These are phyloP conservation scores for Aspergillus piperis DNA, from an alignment of 2,329 filamentous ascomycete species.

Conservation along the genomic window DNA sequence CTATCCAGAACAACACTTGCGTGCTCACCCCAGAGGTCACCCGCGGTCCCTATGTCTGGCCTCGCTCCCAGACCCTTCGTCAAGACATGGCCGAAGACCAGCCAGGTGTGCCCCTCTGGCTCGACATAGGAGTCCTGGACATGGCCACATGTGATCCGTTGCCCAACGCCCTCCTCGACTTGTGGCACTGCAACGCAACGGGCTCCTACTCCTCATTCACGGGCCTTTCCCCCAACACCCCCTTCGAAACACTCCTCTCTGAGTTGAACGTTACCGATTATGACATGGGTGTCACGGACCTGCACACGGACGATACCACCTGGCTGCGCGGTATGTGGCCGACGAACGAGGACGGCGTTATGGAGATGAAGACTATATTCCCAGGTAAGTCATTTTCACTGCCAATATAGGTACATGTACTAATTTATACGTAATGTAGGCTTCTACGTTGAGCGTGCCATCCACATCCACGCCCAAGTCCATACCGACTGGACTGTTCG, in stretches of 20 bases:
- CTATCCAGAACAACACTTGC: slow-evolving; percentile 31
- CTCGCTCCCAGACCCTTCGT: slow-evolving; percentile 40
- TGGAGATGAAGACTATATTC: slow-evolving; percentile 48
- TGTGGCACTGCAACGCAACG: slow-evolving; percentile 50
- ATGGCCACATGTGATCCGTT: slow-evolving; percentile 45
- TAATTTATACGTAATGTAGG: slow-evolving; percentile 22
- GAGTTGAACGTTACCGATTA: slow-evolving; percentile 33
- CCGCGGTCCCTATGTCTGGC: slow-evolving; percentile 41
- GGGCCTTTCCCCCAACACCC: slow-evolving; percentile 31
- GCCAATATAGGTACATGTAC: background rate
- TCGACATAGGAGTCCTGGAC: slow-evolving; percentile 48
- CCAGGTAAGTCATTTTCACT: slow-evolving; percentile 28
- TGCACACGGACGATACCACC: slow-evolving; percentile 35
- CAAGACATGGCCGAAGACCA: slow-evolving; percentile 41
- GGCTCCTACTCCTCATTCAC: slow-evolving; percentile 40
- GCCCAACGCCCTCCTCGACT: slow-evolving; percentile 39
- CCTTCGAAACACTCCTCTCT: slow-evolving; percentile 30
- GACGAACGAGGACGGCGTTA: slow-evolving; percentile 48
- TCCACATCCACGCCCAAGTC: slow-evolving; percentile 51
- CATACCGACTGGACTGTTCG: slow-evolving; percentile 37
- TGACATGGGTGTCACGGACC: slow-evolving; percentile 17
- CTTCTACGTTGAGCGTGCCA: slow-evolving; percentile 46
- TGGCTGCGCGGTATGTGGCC: slow-evolving; percentile 51
- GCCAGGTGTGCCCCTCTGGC: slow-evolving; percentile 42
- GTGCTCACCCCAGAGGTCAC: slow-evolving; percentile 43